Evolutionary conservation across 1,139 yeast species (phyloP).

Genomic region (Petasospora rhodanensis): DNA sequence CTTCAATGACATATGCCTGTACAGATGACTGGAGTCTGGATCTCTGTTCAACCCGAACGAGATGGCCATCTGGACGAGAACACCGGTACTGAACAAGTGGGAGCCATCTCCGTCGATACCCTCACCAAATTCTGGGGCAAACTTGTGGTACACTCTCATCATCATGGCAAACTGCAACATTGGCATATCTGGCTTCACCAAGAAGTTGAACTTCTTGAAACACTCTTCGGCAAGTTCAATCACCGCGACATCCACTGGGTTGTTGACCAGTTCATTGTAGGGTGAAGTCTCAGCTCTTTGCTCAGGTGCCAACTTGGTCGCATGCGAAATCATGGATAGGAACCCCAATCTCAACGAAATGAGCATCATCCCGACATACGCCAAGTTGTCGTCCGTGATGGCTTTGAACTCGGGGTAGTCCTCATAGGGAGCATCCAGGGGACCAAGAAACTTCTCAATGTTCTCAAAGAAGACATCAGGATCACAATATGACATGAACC

Average conservation of each 20-base stretch:
- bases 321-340: conserved; percentile 2
- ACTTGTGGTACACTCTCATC: conserved; percentile 41
- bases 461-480: neutral
- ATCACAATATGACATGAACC: conserved; percentile 5
- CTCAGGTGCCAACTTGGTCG: conserved; percentile 20
- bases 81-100: conserved; percentile 40
- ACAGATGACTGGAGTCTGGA: conserved; percentile 3
- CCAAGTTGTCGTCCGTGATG: conserved; percentile 3
- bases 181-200: conserved; percentile 40
- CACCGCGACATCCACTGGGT: conserved; percentile 42
- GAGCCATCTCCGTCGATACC: conserved; percentile 47
- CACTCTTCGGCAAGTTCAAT: conserved; percentile 43
- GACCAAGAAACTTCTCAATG: conserved; percentile 3
- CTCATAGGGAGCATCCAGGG: conserved; percentile 2
- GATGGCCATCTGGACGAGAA: conserved; percentile 44
- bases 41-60: conserved; percentile 43
- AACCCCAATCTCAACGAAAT: conserved; percentile 41
- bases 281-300: neutral
- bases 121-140: conserved; percentile 50
- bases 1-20: neutral
- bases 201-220: conserved; percentile 43
- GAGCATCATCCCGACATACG: conserved; percentile 30
- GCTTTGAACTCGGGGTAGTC: conserved; percentile 1
- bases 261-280: conserved; percentile 27
- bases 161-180: conserved; percentile 43